phyloP scores from a whole-genome alignment of 305 asterid species.

The Fraxinus nigra region DNA sequence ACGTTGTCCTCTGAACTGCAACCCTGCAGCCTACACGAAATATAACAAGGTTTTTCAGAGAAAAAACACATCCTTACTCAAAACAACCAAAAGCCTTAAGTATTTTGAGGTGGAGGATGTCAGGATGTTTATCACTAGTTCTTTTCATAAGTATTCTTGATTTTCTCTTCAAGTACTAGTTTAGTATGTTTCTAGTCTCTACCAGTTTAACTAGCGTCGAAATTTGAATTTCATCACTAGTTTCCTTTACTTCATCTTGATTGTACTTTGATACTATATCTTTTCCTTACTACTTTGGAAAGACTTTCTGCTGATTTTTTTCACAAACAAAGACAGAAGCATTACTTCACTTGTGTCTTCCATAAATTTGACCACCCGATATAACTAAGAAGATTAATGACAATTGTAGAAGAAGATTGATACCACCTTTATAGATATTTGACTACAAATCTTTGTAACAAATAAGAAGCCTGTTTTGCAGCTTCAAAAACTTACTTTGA shows the following conservation, averaged over 20 bases:
- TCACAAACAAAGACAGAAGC: background rate
- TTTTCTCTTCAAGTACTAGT: background rate
- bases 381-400: background rate
- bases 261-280: background rate
- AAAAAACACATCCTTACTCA: background rate
- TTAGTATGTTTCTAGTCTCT: background rate
- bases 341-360: background rate
- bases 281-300: background rate
- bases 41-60: background rate
- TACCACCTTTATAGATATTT: background rate
- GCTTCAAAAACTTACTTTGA: background rate
- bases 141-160: background rate
- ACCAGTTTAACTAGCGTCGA: background rate
- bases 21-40: conserved; percentile 43
- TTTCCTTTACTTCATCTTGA: background rate
- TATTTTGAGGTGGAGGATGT: background rate
- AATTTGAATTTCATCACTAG: background rate
- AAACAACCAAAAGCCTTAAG: background rate
- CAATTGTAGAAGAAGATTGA: background rate
- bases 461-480: background rate
- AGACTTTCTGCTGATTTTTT: background rate
- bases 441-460: background rate
- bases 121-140: background rate
- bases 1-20: conserved; percentile 67
- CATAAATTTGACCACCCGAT: background rate